These are phyloP conservation scores for Terana coerulea DNA, from an alignment of 768 basidiomycete genomes.

Conservation along the genomic window DNA sequence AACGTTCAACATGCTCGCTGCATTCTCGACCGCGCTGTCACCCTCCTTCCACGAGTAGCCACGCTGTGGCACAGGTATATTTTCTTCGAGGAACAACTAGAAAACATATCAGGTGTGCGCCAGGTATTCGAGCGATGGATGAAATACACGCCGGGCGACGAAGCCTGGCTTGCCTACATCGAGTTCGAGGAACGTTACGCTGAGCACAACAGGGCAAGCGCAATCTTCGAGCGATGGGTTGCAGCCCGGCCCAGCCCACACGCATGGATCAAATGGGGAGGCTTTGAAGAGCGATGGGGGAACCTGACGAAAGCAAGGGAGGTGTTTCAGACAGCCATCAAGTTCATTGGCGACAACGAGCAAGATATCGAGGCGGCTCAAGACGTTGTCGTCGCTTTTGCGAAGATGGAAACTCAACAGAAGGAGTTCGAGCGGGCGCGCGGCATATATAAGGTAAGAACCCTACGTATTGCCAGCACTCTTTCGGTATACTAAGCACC, in stretches of 20 bases:
- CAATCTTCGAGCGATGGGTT: conserved; percentile 91
- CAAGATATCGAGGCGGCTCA: conserved; percentile 77
- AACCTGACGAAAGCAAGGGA: conserved; percentile 62
- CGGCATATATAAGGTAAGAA: conserved; percentile 93
- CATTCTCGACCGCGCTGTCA: conserved; percentile 95
- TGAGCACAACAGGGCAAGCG: conserved; percentile 87
- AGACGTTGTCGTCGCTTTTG: conserved; percentile 88
- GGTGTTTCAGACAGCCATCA: conserved; percentile 62
- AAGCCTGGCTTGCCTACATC: conserved; percentile 98
- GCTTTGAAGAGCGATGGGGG: conserved; percentile 58
- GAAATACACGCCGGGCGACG: conserved; percentile 99
- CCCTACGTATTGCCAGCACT: not conserved
- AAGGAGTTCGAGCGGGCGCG: conserved; percentile 97
- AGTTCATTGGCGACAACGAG: conserved; percentile 62
- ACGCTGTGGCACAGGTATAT: conserved; percentile 99
- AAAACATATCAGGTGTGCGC: conserved; percentile 95
- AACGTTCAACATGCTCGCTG: conserved; percentile 98
- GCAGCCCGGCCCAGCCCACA: conserved; percentile 63
- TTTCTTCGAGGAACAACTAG: conserved; percentile 93
- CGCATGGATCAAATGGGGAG: conserved; percentile 65
- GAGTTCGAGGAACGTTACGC: conserved; percentile 94
- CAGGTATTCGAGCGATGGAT: conserved; percentile 99
- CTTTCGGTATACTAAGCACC: no score
- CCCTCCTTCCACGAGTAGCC: conserved; percentile 92
- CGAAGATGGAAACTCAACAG: conserved; percentile 93